These are phyloP conservation scores for Talaromyces marneffei DNA, from an alignment of 2,329 filamentous ascomycete genomes.

Conservation along the genomic window DNA sequence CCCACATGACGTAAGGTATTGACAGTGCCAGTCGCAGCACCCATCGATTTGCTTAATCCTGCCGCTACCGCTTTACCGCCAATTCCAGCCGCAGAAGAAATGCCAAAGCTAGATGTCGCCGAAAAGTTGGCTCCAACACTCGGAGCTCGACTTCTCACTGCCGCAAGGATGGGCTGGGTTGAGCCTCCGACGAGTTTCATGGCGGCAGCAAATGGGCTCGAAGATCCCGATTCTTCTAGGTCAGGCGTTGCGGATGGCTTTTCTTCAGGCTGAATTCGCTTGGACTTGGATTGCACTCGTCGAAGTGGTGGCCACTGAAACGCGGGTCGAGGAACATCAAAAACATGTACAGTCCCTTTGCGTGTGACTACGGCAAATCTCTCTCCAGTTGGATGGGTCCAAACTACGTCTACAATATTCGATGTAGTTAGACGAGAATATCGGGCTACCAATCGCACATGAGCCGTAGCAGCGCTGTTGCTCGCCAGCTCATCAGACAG, in stretches of 20 bases:
- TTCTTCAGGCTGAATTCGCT: slow-evolving; percentile 33
- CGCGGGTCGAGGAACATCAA: slow-evolving; percentile 75
- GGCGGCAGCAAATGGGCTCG: slow-evolving; percentile 59
- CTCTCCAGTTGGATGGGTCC: slow-evolving; percentile 76
- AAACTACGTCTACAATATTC: slow-evolving; percentile 81
- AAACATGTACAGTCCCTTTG: slow-evolving; percentile 88
- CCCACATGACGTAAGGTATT: slow-evolving; percentile 44
- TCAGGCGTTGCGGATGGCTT: slow-evolving; percentile 28
- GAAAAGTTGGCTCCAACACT: slow-evolving; percentile 42
- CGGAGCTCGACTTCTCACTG: slow-evolving; percentile 52
- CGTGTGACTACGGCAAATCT: slow-evolving; percentile 85
- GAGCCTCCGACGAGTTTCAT: slow-evolving; percentile 61
- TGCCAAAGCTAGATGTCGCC: slow-evolving; percentile 39
- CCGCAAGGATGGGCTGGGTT: slow-evolving; percentile 59
- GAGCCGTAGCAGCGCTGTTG: slow-evolving; percentile 22
- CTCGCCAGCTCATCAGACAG: slow-evolving; percentile 29
- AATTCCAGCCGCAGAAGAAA: slow-evolving; percentile 43
- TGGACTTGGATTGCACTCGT: slow-evolving; percentile 39
- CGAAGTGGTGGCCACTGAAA: slow-evolving; percentile 77
- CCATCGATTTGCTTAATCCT: slow-evolving; percentile 47
- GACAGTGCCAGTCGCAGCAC: slow-evolving; percentile 44
- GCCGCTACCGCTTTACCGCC: slow-evolving; percentile 45
- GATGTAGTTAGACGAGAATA: slow-evolving; percentile 90
- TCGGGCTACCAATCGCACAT: slow-evolving; percentile 75
- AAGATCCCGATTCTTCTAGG: slow-evolving; percentile 36